Base-by-base conservation (phyloP, 768 basidiomycete species). In the Lentinula guzmanii region DNA sequence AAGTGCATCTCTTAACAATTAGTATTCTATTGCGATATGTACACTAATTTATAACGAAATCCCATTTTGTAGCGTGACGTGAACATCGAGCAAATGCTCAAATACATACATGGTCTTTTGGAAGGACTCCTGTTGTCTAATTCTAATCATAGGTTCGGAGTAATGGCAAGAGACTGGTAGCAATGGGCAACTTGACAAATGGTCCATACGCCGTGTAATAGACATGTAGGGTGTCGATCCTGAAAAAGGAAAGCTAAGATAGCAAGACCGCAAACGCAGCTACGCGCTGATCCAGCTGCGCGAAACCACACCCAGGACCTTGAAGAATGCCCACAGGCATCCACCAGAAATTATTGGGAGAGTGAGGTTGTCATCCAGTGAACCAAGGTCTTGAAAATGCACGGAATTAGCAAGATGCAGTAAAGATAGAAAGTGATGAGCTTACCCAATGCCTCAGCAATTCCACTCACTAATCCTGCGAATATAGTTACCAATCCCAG, bases 371-470 rank as follows among this genome's bases (percentile, higher is more conserved):
- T 97, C 95, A 68, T 97, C 95, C 42, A 93, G 70, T 0, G 81
- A 82, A 16, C 93, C 93, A 2, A 96, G 77, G 71, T 95, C 93
- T 96, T 69, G 33, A 52, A 21, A 24, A 18, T 8, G 7, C 37
- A 39, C 7, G 13, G 1, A 50, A 39, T 24, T 13, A 18, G 45
- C 43, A 63, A 35, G 53, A 55, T 0, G 3, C 35, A 6, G 37
- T 16, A 50, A 43, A 56, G 51, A 15, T 57, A 1, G 62, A 60
- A 52, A 46, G 41, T 59, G 62, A 60, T 55, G 42, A 5, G 79
- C 86, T 63, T 69, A 94, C 94, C 93, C 15, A 96, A 74, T 0
- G 93, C 94, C 72, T 96, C 95, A n/a, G 90, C 87, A 24, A 93
- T 77, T 16, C 90, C 94, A 21, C 90, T 87, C 11, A 93, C 86